Evolutionary conservation across 2,329 filamentous ascomycete genomes (phyloP).

Genomic region (Fragosphaeria purpurea): DNA sequence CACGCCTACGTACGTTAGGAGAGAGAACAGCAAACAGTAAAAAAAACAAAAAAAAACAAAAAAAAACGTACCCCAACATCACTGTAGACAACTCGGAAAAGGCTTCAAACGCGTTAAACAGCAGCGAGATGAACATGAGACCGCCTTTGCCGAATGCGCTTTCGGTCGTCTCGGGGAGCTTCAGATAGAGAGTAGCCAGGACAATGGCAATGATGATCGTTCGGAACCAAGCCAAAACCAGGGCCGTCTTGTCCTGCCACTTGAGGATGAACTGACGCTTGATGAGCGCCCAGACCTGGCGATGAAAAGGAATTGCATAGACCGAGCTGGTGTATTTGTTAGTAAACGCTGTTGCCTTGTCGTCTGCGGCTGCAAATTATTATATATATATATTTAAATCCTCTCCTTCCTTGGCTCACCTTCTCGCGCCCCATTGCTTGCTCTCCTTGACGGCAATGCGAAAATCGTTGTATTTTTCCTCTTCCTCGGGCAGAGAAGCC

Average conservation of each 20-base stretch:
- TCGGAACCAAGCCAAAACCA: conserved; percentile 60
- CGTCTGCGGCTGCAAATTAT: too few species aligned
- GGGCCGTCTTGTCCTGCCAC: conserved; percentile 73
- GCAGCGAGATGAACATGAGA: conserved; percentile 66
- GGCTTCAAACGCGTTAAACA: conserved; percentile 83
- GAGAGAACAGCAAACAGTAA: neutral
- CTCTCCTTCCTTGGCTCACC: neutral
- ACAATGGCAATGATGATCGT: conserved; percentile 67
- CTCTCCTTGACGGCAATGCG: conserved; percentile 63
- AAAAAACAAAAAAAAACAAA: neutral
- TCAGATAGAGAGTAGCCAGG: conserved; percentile 67
- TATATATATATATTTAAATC: neutral
- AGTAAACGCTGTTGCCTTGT: neutral
- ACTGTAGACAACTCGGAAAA: conserved; percentile 67
- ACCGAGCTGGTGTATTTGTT: conserved; percentile 50
- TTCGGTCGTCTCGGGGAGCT: conserved; percentile 53
- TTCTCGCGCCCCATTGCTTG: conserved; percentile 59
- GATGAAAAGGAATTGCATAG: conserved; percentile 73
- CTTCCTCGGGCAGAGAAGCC: conserved; percentile 50
- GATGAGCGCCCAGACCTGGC: conserved; percentile 75
- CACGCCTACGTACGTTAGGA: conserved; percentile 41
- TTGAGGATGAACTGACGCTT: conserved; percentile 79
- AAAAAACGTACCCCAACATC: conserved; percentile 37
- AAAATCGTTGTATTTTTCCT: conserved; percentile 65
- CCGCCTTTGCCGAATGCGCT: conserved; percentile 75